Evolutionary conservation across 768 basidiomycete genomes (phyloP), one percentile per base, ranked within the genome.

Genomic region (Mycena sanguinolenta): DNA sequence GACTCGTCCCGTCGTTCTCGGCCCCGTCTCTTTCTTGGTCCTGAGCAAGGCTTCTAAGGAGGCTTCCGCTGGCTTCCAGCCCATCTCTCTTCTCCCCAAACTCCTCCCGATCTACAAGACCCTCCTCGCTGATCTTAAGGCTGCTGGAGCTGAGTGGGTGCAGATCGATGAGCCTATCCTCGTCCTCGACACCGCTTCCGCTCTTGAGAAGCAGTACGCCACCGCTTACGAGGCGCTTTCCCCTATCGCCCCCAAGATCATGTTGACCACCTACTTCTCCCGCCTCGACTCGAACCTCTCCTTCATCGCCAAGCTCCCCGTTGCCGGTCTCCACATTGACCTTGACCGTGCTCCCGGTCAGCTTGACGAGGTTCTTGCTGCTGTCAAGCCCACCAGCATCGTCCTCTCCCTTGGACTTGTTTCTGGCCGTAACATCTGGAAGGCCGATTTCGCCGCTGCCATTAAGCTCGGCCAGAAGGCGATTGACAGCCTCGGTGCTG

Each of bases 401-500:
- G 78, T 92, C 73, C 89, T 99, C 61, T 99, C 98, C 46, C 91
- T 99, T 72, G 98, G 98, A 83, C 81, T 98, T 71, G 94, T 99
- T 73, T 99, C 98, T 53, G 98, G 98, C 63, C 96, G 98, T 80
- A 98, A 98, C 88, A 95, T 99, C 86, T 99, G 98, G 98, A 99
- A 99, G 91, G 92, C 90, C 72, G 97, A 99, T 84, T 92, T 99
- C 76, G 85, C 87, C 72, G 91, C 90, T 63, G 92, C 95, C 67
- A 88, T 96, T 83, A 91, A 92, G 80, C 83, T 89, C 55, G 95
- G 89, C 65, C 92, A 97, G 85, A 93, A 91, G 81, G 96, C 95
- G 55, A 85, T 98, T 76, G 90, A 91, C 62, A 86, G 85, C 49
- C 92, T 99, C 76, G 96, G 97, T 68, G 83, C 87, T 71, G 92